A percentile compares a stretch with the other conserved stretches of the same genome.
Conservation (phyloP, 306 rosid species). For the Senna tora region DNA sequence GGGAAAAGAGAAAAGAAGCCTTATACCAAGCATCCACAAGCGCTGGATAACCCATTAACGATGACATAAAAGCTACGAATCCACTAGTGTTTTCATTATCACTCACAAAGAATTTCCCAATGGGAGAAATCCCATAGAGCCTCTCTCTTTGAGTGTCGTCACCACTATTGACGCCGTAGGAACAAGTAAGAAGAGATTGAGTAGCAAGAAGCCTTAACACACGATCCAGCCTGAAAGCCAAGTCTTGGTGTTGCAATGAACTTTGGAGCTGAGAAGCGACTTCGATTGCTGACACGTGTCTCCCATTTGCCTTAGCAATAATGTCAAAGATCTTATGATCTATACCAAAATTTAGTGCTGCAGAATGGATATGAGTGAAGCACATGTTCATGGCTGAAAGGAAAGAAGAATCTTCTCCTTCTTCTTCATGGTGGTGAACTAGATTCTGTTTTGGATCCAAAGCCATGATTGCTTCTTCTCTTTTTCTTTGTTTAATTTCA, state of each 20-base stretch:
- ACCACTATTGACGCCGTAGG: background rate
- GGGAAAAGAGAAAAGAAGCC: no score
- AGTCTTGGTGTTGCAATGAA: background rate
- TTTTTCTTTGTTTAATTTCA: no score
- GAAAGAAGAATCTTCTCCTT: background rate
- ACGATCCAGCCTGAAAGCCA: conserved; percentile 29
- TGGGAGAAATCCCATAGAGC: conserved; percentile 26
- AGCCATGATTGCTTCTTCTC: no score
- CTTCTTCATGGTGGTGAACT: no score
- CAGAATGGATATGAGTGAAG: background rate
- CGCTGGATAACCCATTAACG: background rate
- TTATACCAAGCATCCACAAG: conserved; percentile 27
- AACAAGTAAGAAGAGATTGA: conserved; percentile 38
- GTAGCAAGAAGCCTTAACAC: conserved; percentile 37
- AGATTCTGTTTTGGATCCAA: no score
- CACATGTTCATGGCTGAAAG: background rate
- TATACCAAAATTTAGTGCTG: background rate
- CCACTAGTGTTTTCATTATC: background rate
- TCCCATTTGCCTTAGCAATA: background rate
- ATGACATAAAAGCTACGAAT: background rate
- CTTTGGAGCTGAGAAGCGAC: background rate
- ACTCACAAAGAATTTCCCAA: conserved; percentile 1
- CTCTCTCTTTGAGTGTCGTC: conserved; percentile 16
- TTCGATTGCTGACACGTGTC: background rate
- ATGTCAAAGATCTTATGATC: background rate